These are phyloP conservation scores for Flaveria brownii DNA, from an alignment of 129 eudicot species.

Conservation along the genomic window DNA sequence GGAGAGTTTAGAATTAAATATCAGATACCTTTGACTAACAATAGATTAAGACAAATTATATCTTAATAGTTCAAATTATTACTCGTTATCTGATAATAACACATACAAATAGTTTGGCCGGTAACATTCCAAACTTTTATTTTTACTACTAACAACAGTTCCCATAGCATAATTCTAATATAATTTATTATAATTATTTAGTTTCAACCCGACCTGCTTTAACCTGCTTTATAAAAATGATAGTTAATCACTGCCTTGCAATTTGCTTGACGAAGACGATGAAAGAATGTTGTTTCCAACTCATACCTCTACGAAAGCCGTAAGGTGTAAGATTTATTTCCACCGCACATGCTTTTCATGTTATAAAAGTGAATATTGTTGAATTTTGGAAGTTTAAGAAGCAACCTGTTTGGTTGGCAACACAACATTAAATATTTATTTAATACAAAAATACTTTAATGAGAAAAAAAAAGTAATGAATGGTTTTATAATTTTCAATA, in stretches of 20 bases:
- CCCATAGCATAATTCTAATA: too few species aligned
- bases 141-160: too few species aligned
- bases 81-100: too few species aligned
- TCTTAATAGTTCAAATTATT: too few species aligned
- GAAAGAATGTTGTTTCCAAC: slow-evolving; percentile 8
- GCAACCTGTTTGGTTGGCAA: slow-evolving; percentile 35
- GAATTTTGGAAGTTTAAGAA: slow-evolving; percentile 23
- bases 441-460: neutral
- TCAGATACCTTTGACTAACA: too few species aligned
- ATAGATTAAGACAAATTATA: too few species aligned
- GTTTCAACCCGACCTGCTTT: neutral
- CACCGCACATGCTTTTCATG: slow-evolving; percentile 25
- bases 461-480: neutral
- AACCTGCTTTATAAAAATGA: neutral
- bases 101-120: too few species aligned
- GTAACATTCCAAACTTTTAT: too few species aligned
- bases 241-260: neutral
- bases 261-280: slow-evolving; percentile 19
- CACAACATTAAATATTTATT: neutral
- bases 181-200: too few species aligned
- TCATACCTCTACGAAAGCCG: slow-evolving; percentile 9
- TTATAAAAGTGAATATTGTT: slow-evolving; percentile 31
- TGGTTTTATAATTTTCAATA: neutral
- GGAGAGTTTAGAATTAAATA: too few species aligned
- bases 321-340: slow-evolving; percentile 31